Conservation (phyloP, 148 eudicot genomes). For the Diospyros lotus region DNA sequence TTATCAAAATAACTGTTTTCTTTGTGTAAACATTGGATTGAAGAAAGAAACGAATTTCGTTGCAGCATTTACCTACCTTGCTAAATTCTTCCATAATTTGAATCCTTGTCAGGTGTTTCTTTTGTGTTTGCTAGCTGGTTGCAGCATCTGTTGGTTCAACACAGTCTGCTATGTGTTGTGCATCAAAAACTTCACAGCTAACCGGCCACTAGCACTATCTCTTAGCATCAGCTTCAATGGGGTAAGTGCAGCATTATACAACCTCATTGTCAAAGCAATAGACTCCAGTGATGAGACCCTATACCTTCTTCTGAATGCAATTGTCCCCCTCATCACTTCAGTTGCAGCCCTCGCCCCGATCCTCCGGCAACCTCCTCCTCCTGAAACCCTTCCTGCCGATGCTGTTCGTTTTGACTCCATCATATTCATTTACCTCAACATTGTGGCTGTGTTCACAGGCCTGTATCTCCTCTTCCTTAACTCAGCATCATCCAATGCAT, state of each 20-base stretch:
- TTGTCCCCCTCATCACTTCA: constrained; percentile 54
- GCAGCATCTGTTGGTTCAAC: constrained; percentile 95
- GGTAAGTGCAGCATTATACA: constrained; percentile 75
- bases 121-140: constrained; percentile 67
- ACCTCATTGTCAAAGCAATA: constrained; percentile 60
- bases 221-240: constrained; percentile 83
- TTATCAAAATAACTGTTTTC: too few relatives aligned
- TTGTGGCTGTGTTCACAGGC: constrained; percentile 63
- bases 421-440: constrained; percentile 55
- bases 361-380: constrained; percentile 48
- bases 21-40: too few relatives aligned
- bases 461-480: constrained; percentile 69
- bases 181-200: constrained; percentile 55
- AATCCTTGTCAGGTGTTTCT: constrained; percentile 48
- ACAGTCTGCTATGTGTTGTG: constrained; percentile 87
- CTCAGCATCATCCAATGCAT: constrained; percentile 24
- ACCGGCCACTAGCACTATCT: constrained; percentile 63
- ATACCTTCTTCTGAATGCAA: constrained; percentile 69
- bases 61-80: too few relatives aligned
- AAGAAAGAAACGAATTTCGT: too few relatives aligned
- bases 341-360: constrained; percentile 51
- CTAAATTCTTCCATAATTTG: not conserved
- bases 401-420: constrained; percentile 36
- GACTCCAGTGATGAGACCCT: constrained; percentile 30
- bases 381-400: constrained; percentile 34